Percentiles rank a stretch among this genome's conserved stretches.
Evolutionary conservation across 768 basidiomycete species (phyloP).

Genomic region (Amanita rubescens): DNA sequence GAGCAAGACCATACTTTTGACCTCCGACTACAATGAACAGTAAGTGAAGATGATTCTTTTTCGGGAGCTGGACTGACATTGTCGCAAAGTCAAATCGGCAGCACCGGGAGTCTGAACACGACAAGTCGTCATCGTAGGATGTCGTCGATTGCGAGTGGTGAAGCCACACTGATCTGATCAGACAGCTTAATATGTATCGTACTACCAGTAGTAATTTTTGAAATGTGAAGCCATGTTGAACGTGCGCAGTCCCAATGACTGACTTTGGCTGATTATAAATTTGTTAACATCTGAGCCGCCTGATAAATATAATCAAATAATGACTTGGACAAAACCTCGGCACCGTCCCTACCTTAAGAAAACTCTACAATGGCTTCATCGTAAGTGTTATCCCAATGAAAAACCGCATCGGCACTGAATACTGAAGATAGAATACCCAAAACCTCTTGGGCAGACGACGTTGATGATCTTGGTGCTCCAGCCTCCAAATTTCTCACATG

Average conservation of each 20-base stretch:
- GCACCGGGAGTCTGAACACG: no score
- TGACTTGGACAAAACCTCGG: not conserved
- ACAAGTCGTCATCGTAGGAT: no score
- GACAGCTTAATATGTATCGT: no score
- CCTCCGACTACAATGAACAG: not conserved
- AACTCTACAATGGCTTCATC: constrained; percentile 1
- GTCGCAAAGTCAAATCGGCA: not conserved
- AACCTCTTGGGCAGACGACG: constrained; percentile 86
- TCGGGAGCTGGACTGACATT: not conserved
- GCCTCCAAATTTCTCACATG: not conserved
- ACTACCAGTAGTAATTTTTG: no score
- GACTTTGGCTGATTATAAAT: no score
- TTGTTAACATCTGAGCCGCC: not conserved
- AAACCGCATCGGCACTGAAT: not conserved
- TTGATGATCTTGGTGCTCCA: constrained; percentile 59
- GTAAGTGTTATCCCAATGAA: not conserved
- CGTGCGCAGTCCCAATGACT: no score
- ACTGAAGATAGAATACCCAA: constrained; percentile 34
- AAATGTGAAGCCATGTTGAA: no score
- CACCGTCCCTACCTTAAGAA: not conserved
- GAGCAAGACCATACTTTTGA: not conserved
- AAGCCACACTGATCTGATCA: no score
- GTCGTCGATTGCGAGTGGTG: no score
- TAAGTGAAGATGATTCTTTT: not conserved
- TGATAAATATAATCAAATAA: not conserved